Percentiles rank a stretch among this genome's conserved stretches.
phyloP scores from a whole-genome alignment of 805 yeast species.

The Metschnikowia similis region DNA sequence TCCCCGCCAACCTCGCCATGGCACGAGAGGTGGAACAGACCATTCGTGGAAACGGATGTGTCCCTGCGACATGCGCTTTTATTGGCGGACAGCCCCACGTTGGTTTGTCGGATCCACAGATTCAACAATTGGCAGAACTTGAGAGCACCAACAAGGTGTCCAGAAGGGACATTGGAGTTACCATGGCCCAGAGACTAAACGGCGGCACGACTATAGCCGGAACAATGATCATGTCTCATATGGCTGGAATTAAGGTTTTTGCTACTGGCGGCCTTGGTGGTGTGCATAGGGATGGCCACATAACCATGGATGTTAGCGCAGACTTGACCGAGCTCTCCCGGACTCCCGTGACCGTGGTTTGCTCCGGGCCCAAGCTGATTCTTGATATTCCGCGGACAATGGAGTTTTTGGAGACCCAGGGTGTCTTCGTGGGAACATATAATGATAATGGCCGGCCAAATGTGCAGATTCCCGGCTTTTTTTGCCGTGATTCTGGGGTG shows the following conservation, averaged over 20 bases:
- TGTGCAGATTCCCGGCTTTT: constrained; percentile 71
- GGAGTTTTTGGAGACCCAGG: constrained; percentile 87
- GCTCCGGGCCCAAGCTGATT: constrained; percentile 88
- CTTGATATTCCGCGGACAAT: constrained; percentile 75
- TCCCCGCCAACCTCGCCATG: constrained; percentile 69
- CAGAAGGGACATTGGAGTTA: constrained; percentile 71
- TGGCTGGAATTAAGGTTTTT: constrained; percentile 77
- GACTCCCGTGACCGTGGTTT: constrained; percentile 85
- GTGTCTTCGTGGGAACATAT: constrained; percentile 75
- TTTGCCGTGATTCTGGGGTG: constrained; percentile 70
- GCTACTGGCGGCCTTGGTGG: constrained; percentile 96
- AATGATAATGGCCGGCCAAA: constrained; percentile 45
- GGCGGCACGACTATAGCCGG: constrained; percentile 93
- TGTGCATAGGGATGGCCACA: constrained; percentile 74
- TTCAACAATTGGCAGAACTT: constrained; percentile 47
- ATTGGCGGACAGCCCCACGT: constrained; percentile 67
- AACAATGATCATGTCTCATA: constrained; percentile 75
- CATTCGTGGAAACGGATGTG: constrained; percentile 58
- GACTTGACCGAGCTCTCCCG: constrained; percentile 80
- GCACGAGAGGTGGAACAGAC: constrained; percentile 62
- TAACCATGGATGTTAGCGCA: constrained; percentile 77
- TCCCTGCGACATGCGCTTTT: constrained; percentile 86
- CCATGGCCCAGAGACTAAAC: constrained; percentile 55
- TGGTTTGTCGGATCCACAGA: constrained; percentile 51
- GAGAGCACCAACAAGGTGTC: constrained; percentile 57